A percentile compares a stretch with the other conserved stretches of the same genome.
These are phyloP conservation scores for Ophiosphaerella herpotricha DNA, from an alignment of 2,329 filamentous ascomycete genomes.

Conservation along the genomic window DNA sequence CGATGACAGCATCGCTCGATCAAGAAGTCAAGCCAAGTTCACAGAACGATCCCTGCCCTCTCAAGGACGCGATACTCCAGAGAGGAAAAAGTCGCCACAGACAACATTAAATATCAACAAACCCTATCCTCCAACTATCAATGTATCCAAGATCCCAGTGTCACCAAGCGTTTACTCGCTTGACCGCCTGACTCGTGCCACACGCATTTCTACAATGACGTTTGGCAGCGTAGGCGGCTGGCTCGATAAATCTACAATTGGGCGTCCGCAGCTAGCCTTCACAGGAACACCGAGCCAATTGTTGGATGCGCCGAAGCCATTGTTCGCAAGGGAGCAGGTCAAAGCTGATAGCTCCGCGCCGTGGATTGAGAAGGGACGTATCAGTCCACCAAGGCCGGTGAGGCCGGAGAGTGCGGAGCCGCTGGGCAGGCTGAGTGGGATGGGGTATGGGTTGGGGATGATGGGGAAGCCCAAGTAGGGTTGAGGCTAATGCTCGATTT, in stretches of 20 bases:
- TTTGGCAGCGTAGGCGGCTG: conserved; percentile 13
- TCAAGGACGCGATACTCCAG: neutral
- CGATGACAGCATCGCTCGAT: neutral
- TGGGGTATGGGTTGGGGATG: conserved; percentile 28
- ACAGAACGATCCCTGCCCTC: neutral
- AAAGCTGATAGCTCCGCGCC: conserved; percentile 8
- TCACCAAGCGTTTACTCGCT: conserved; percentile 1
- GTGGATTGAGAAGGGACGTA: conserved; percentile 11
- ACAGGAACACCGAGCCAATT: conserved; percentile 15
- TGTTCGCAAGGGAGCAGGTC: conserved; percentile 14
- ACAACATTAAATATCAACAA: neutral
- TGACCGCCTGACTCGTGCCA: conserved; percentile 2
- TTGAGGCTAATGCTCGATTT: neutral
- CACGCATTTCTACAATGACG: conserved; percentile 5
- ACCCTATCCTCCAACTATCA: neutral
- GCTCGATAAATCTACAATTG: conserved; percentile 22
- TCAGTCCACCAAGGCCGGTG: conserved; percentile 21
- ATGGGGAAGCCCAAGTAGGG: neutral
- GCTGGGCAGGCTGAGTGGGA: conserved; percentile 30
- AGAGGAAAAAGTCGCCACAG: neutral
- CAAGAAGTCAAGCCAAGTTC: neutral
- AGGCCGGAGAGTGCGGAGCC: conserved; percentile 30
- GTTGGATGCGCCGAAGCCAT: conserved; percentile 23
- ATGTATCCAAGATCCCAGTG: neutral
- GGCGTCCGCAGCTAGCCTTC: conserved; percentile 16